Evolutionary conservation across 148 eudicot genomes (phyloP).

Genomic region (Vaccinium corymbosum): DNA sequence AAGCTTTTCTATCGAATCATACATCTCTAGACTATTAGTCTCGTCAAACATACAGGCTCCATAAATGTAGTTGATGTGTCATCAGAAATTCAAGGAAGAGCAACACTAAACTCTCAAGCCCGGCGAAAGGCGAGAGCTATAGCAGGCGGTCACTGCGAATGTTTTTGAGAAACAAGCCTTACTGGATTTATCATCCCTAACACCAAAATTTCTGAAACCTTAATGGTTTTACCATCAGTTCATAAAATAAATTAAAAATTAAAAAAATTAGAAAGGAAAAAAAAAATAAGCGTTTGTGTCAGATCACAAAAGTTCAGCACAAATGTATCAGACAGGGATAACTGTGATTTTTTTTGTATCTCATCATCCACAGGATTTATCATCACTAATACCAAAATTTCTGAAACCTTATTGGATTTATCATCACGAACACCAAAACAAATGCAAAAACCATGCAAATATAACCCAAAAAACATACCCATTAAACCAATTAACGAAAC

Average conservation of each 20-base stretch:
- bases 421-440: too few relatives aligned
- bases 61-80: background rate
- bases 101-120: constrained; percentile 11
- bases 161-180: constrained; percentile 3
- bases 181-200: background rate
- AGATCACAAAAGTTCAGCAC: too few relatives aligned
- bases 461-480: background rate
- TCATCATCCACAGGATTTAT: background rate
- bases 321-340: too few relatives aligned
- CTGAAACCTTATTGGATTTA: too few relatives aligned
- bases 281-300: too few relatives aligned
- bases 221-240: too few relatives aligned
- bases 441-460: background rate
- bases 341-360: constrained; percentile 3
- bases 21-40: background rate
- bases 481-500: background rate
- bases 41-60: background rate
- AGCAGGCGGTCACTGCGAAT: constrained; percentile 5
- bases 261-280: too few relatives aligned
- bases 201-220: background rate
- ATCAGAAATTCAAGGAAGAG: constrained; percentile 6
- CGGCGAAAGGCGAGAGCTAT: constrained; percentile 1
- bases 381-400: background rate
- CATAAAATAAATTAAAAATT: too few relatives aligned
- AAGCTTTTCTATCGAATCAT: background rate